Evolutionary conservation across 345 rosid genomes (phyloP), one percentile per base, ranked within the genome.

Genomic region (Murraya koenigii): DNA sequence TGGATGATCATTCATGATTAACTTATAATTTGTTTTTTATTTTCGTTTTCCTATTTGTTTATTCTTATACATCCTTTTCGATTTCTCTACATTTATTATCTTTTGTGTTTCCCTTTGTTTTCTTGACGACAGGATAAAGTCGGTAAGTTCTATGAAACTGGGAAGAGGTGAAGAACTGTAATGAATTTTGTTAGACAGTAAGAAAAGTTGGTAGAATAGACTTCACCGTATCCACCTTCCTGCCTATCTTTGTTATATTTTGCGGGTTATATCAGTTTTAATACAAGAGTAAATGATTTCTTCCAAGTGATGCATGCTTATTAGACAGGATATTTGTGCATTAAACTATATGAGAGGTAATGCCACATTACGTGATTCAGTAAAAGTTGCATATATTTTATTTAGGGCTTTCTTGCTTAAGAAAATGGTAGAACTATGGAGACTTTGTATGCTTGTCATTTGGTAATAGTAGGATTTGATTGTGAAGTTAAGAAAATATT

Each of bases 51-150:
- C 61, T 67, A 33, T 3, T 59, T 6, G 28, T 6, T 11, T 25
- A 1, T 38, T 65, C 33, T 20, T 33, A 7, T 75, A 8, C 70
- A 33, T 25, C 17, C 55, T 4, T 10, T 39, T 35, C 25, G 20
- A 75, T 32, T 35, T 71, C 60, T 68, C 62, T 39, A 41, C 33
- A 66, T 69, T 82, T 59, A 68, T 32, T 56, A 19, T 59, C 66
- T 39, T 79, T 41, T 59, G 49, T 64, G 39, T 75, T 56, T 71
- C 77, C 13, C 66, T 71, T 13, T 44, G 26, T 63, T 82, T 80
- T 81, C 44, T 81, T 59, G 39, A 80, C 77, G 69, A 80, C 97
- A 95, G 98, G 99, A 95, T 86, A 93, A 95, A 95, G 94, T 92
- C 78, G 99, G 98, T 93, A 92, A 92, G 97, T 89, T 77, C 60